phyloP scores from a whole-genome alignment of 768 basidiomycete species.

The Calvatia gigantea region DNA sequence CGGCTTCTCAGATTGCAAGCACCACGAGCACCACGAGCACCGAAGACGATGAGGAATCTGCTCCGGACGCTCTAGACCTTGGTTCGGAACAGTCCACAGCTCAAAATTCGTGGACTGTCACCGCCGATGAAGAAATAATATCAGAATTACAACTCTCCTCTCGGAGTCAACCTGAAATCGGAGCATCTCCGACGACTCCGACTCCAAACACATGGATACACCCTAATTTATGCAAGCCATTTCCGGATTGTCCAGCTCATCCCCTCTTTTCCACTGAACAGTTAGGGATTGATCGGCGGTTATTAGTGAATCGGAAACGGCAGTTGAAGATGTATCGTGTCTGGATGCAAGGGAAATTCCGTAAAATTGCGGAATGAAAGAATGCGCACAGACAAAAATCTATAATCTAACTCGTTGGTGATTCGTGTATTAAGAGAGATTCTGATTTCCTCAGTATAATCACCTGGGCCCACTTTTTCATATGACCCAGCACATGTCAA shows the following conservation, averaged over 20 bases:
- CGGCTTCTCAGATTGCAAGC: conserved; percentile 28
- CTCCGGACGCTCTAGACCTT: neutral
- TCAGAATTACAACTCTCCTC: conserved; percentile 8
- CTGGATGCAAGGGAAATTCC: conserved; percentile 89
- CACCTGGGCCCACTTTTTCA: too few species aligned
- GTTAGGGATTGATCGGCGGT: conserved; percentile 83
- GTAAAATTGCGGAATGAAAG: conserved; percentile 50
- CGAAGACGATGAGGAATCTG: conserved; percentile 29
- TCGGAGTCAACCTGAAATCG: neutral
- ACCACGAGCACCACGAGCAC: conserved; percentile 27
- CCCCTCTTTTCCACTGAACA: conserved; percentile 79
- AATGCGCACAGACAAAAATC: neutral
- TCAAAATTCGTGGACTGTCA: neutral
- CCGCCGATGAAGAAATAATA: neutral
- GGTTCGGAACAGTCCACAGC: neutral
- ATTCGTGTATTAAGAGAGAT: too few species aligned
- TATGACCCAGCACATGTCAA: too few species aligned
- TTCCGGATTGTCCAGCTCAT: conserved; percentile 35
- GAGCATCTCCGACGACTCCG: neutral
- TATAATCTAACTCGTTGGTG: too few species aligned
- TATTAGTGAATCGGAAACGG: conserved; percentile 91
- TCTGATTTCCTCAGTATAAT: too few species aligned
- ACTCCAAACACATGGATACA: conserved; percentile 22
- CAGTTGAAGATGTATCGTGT: conserved; percentile 97
- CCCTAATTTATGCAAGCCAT: conserved; percentile 35